Conservation (phyloP, 2,329 filamentous ascomycete genomes). For the Penicillium sp. region DNA sequence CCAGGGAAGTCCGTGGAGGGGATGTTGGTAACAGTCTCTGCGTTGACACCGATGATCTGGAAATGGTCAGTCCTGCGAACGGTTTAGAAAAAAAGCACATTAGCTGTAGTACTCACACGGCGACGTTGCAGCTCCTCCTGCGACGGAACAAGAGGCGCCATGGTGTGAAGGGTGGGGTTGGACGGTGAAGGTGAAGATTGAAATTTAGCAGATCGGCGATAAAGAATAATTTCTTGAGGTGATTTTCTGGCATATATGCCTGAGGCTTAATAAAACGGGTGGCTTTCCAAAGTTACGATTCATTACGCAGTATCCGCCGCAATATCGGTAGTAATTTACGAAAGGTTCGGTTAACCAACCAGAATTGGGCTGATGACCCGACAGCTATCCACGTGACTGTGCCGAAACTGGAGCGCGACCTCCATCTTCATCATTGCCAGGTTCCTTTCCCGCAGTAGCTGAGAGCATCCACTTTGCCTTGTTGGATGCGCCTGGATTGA, state of each 20-base stretch:
- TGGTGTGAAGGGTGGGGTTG: conserved; percentile 25
- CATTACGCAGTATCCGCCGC: not conserved
- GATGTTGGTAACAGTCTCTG: conserved; percentile 87
- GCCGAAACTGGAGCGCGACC: conserved; percentile 36
- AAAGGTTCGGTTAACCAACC: conserved; percentile 27
- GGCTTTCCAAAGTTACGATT: not conserved
- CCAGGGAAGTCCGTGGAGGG: conserved; percentile 88
- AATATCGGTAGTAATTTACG: conserved; percentile 11
- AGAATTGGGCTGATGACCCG: conserved; percentile 37
- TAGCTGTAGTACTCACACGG: conserved; percentile 35
- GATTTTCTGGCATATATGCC: conserved; percentile 34
- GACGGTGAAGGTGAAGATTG: conserved; percentile 18
- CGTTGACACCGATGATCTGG: conserved; percentile 81
- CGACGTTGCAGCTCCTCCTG: conserved; percentile 45
- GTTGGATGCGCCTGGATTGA: conserved; percentile 40
- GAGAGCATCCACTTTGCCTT: conserved; percentile 26
- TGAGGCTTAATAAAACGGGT: conserved; percentile 20
- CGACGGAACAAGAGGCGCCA: conserved; percentile 45
- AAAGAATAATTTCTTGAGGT: conserved; percentile 32
- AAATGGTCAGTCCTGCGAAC: conserved; percentile 4
- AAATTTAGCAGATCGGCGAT: conserved; percentile 23
- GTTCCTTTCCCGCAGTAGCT: conserved; percentile 29
- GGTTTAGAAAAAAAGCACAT: not conserved
- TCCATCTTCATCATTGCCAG: conserved; percentile 29
- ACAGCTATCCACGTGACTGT: conserved; percentile 36